phyloP scores from a whole-genome alignment of 257 asterid species.

The Galeopsis tetrahit region DNA sequence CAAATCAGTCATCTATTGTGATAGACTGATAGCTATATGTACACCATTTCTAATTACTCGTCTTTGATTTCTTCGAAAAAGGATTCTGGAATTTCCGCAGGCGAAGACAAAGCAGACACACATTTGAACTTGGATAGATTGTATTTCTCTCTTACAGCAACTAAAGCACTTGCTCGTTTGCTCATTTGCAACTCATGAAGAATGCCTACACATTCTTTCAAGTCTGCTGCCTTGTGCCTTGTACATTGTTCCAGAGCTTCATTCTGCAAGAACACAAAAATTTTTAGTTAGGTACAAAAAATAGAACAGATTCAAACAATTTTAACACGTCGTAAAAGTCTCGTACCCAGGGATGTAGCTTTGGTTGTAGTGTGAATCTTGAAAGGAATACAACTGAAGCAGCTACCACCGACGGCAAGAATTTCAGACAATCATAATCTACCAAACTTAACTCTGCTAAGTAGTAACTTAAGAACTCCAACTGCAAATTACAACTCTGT shows the following conservation, averaged over 20 bases:
- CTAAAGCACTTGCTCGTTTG: constrained; percentile 52
- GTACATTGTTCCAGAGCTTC: constrained; percentile 47
- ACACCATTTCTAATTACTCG: constrained; percentile 22
- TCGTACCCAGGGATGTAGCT: constrained; percentile 77
- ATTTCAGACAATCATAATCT: constrained; percentile 72
- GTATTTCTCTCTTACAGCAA: constrained; percentile 76
- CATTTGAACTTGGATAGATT: constrained; percentile 69
- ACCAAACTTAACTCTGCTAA: constrained; percentile 83
- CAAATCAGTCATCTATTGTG: not conserved
- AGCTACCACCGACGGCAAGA: constrained; percentile 85
- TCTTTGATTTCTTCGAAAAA: constrained; percentile 50
- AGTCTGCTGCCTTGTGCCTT: constrained; percentile 62
- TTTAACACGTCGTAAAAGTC: not conserved
- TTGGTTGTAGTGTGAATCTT: constrained; percentile 74
- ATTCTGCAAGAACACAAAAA: constrained; percentile 33
- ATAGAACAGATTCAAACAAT: not conserved
- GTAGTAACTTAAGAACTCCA: constrained; percentile 82
- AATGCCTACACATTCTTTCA: constrained; percentile 65
- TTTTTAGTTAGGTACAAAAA: not conserved
- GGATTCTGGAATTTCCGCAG: constrained; percentile 47
- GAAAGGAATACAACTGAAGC: constrained; percentile 76
- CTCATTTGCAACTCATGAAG: constrained; percentile 73
- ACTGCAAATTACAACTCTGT: constrained; percentile 54
- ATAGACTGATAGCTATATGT: constrained; percentile 17
- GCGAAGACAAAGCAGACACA: constrained; percentile 53